These are phyloP conservation scores for Pythium aristosporum DNA, from an alignment of 352 stramenopile genomes.

Conservation along the genomic window DNA sequence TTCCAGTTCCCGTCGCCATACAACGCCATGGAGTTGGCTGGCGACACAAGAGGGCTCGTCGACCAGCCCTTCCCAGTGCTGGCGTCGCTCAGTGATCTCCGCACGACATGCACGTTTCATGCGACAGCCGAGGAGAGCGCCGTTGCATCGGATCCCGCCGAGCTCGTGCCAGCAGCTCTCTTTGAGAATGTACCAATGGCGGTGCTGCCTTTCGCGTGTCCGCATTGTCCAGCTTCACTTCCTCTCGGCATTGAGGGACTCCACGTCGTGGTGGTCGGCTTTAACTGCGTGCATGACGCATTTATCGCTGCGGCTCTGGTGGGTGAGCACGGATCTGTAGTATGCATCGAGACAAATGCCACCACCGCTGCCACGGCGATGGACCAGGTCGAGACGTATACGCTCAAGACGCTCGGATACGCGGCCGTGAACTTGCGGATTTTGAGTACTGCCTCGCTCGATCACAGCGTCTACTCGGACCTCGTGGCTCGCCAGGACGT, in stretches of 20 bases:
- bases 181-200: constrained; percentile 21
- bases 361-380: constrained; percentile 12
- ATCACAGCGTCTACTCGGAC: not conserved
- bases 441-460: constrained; percentile 1
- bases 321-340: constrained; percentile 37
- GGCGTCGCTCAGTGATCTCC: constrained; percentile 4
- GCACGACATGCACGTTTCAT: constrained; percentile 2
- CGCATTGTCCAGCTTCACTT: constrained; percentile 22
- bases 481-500: constrained; percentile 21
- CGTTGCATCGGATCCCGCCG: constrained; percentile 4
- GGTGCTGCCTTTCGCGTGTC: constrained; percentile 29
- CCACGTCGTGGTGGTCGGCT: constrained; percentile 40
- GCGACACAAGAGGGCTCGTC: not conserved
- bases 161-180: not conserved
- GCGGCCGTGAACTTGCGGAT: constrained; percentile 34
- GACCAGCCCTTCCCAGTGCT: not conserved
- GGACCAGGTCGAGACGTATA: constrained; percentile 5
- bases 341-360: constrained; percentile 39
- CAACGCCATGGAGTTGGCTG: not conserved
- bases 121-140: not conserved
- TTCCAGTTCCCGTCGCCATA: constrained; percentile 5
- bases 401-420: constrained; percentile 28
- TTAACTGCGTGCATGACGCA: constrained; percentile 43
- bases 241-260: constrained; percentile 36
- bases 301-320: constrained; percentile 44